A percentile compares a stretch with the other conserved stretches of the same genome.
Conservation (phyloP, 2,329 filamentous ascomycete genomes). For the Aspergillus brasiliensis region DNA sequence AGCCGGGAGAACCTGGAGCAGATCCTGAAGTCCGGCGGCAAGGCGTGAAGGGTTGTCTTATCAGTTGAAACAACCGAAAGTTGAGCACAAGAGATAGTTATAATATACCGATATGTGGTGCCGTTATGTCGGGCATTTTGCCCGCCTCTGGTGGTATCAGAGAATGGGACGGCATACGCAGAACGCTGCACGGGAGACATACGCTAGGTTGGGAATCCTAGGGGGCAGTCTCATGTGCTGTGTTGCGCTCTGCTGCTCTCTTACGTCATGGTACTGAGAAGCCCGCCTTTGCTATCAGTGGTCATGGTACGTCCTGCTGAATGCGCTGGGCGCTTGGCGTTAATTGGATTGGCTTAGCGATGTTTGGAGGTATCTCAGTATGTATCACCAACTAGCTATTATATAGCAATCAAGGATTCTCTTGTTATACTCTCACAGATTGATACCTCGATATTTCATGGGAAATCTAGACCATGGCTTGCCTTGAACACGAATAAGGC, state of each 20-base stretch:
- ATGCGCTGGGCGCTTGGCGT: neutral
- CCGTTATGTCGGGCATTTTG: neutral
- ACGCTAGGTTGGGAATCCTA: neutral
- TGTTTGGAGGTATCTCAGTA: neutral
- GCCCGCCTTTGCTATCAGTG: neutral
- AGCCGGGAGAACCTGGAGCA: constrained; percentile 88
- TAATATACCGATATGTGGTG: neutral
- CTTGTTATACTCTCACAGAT: neutral
- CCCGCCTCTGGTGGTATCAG: neutral
- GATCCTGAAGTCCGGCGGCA: constrained; percentile 67
- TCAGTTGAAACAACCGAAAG: neutral
- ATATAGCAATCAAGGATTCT: neutral
- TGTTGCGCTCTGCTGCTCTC: neutral
- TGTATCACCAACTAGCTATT: neutral
- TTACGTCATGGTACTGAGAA: neutral
- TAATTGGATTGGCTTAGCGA: neutral
- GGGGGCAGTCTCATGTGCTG: neutral
- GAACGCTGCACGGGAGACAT: neutral
- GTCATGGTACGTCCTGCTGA: neutral
- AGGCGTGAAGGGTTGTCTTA: constrained; percentile 25
- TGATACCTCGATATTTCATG: neutral
- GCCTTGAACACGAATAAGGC: neutral
- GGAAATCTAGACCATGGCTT: neutral
- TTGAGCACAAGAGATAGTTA: neutral
- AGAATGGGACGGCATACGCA: neutral